These are phyloP conservation scores for Scheffersomyces parashehatae DNA, from an alignment of 1,139 yeast genomes.

Conservation along the genomic window DNA sequence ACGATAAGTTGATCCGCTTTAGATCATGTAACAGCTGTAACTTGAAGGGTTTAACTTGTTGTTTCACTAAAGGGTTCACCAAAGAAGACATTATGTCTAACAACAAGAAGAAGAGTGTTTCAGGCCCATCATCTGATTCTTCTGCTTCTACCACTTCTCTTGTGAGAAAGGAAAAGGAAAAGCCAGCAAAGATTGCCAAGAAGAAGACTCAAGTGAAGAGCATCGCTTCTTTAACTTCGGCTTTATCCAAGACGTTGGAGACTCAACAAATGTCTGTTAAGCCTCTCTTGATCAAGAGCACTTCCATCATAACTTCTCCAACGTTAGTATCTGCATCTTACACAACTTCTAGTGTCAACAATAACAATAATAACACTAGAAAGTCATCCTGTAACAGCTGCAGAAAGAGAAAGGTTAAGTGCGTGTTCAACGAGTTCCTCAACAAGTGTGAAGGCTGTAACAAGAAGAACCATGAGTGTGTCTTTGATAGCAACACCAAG, in stretches of 20 bases:
- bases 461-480: constrained; percentile 36
- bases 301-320: background rate
- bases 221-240: constrained; percentile 10
- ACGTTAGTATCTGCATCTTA: background rate
- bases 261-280: background rate
- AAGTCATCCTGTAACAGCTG: constrained; percentile 39
- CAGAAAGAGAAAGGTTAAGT: constrained; percentile 40
- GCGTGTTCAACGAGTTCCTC: constrained; percentile 29
- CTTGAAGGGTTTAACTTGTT: constrained; percentile 44
- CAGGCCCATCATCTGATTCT: no score
- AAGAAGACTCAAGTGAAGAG: constrained; percentile 5
- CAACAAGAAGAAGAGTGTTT: constrained; percentile 14
- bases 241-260: constrained; percentile 9
- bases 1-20: constrained; percentile 48
- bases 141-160: background rate
- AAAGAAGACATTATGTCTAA: constrained; percentile 50
- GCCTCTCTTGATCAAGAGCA: background rate
- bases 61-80: constrained; percentile 60
- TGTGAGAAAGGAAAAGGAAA: background rate
- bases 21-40: constrained; percentile 52
- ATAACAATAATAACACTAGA: constrained; percentile 14
- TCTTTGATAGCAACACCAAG: constrained; percentile 20
- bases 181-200: constrained; percentile 7
- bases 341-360: background rate
- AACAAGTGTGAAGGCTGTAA: constrained; percentile 39